Evolutionary conservation across 768 basidiomycete genomes (phyloP), one percentile per base, ranked within the genome.

Genomic region (Xerocomus brunneocitrinus): DNA sequence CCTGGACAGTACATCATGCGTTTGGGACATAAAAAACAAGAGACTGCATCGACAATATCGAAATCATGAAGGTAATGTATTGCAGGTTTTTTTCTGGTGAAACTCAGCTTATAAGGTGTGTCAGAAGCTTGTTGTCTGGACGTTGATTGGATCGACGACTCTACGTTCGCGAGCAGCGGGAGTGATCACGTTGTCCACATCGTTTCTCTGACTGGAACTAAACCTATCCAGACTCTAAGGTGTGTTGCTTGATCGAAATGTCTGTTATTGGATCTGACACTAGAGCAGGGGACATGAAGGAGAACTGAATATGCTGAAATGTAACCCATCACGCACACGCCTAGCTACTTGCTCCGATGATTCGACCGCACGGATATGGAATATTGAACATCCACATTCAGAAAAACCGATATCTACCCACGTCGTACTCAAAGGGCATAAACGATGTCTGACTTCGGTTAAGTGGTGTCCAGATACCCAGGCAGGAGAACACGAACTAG

Each of bases 341-440:
- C 64, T 93, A 41, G 89, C 88, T 12, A 87, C 89, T 5, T 90
- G 88, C 66, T 89, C 91, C 1, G 91, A 93, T 62, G 91, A 93
- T 58, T 73, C 73, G 57, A 89, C 88, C 0, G 84, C 87, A 19
- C 82, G 86, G 35, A 78, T 92, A 60, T 93, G 89, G 89, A 77
- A 80, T 50, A 70, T 88, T 46, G 79, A 79, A 49, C 74, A 76
- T 47, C 59, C 81, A 22, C 66, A 67, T 54, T 45, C 59, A 38
- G 68, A 62, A 40, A 67, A 69, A 50, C 42, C 58, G 9, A 41
- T 47, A 31, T 45, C 58, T 7, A 49, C 55, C 19, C 59, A 55
- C 14, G 53, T 74, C 13, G 67, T 83, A 7, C 71, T 91, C 32
- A 70, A 72, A 40, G 90, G 89, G 2, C 90, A 92, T 65, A 75